These are phyloP conservation scores for Golovinomyces cichoracearum DNA, from an alignment of 2,329 filamentous ascomycete genomes.

Conservation along the genomic window DNA sequence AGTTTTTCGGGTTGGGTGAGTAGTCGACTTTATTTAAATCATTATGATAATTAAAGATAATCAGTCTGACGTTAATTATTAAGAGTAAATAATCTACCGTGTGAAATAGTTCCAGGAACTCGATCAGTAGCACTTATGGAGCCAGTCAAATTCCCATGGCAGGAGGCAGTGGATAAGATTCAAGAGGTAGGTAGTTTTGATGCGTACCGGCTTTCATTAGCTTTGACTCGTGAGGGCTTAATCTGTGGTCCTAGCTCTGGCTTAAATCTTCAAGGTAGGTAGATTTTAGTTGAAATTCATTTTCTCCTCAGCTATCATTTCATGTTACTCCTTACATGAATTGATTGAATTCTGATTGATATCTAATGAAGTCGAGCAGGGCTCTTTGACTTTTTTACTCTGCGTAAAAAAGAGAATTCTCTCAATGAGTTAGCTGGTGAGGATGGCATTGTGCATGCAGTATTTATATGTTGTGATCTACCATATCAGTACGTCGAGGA, in stretches of 20 bases:
- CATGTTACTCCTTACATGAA: neutral
- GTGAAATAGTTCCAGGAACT: neutral
- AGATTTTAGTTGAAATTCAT: no score
- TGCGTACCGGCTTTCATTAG: slow-evolving; percentile 26
- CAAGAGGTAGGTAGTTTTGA: slow-evolving; percentile 30
- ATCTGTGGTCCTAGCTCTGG: slow-evolving; percentile 36
- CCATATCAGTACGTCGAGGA: slow-evolving; percentile 36
- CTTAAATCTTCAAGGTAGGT: slow-evolving; percentile 21
- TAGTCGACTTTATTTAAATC: neutral
- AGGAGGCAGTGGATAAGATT: slow-evolving; percentile 25
- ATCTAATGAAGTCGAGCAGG: slow-evolving; percentile 13
- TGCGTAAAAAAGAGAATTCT: slow-evolving; percentile 17
- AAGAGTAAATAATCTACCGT: neutral
- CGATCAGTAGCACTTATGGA: neutral
- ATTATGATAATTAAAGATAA: neutral
- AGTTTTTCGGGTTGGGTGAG: slow-evolving; percentile 1
- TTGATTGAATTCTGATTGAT: neutral
- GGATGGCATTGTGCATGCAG: slow-evolving; percentile 12
- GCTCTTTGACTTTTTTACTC: slow-evolving; percentile 20
- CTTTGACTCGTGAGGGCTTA: slow-evolving; percentile 29
- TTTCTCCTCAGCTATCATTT: neutral
- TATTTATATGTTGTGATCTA: slow-evolving; percentile 36
- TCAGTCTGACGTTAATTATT: neutral
- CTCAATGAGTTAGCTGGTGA: neutral
- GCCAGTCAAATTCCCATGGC: slow-evolving; percentile 27